These are phyloP conservation scores for Fusarium metavorans DNA, from an alignment of 2,329 filamentous ascomycete species.

Conservation along the genomic window DNA sequence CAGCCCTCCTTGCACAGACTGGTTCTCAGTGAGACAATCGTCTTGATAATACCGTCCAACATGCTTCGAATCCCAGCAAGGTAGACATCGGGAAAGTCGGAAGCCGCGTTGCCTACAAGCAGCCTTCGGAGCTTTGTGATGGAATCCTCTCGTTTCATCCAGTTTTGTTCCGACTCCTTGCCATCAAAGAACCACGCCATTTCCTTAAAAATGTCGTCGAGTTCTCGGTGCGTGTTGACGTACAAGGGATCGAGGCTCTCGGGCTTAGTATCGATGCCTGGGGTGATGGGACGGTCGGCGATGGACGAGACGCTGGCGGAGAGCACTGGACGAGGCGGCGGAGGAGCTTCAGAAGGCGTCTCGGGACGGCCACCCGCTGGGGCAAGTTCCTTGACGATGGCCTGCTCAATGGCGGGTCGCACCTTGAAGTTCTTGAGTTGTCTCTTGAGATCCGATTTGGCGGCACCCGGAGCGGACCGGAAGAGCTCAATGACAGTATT, in stretches of 20 bases:
- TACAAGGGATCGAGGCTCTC: constrained; percentile 84
- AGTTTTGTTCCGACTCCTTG: constrained; percentile 90
- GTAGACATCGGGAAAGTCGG: constrained; percentile 80
- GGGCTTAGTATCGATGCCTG: constrained; percentile 71
- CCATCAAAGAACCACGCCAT: constrained; percentile 89
- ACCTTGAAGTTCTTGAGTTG: constrained; percentile 88
- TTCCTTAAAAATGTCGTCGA: constrained; percentile 87
- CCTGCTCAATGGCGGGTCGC: constrained; percentile 84
- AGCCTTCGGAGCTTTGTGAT: constrained; percentile 81
- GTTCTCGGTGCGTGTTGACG: constrained; percentile 84
- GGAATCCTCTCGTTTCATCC: constrained; percentile 86
- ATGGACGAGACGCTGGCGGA: constrained; percentile 65
- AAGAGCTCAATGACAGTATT: constrained; percentile 88
- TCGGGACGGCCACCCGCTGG: constrained; percentile 61
- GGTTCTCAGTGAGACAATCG: constrained; percentile 84
- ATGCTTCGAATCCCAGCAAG: constrained; percentile 77
- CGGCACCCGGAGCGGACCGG: constrained; percentile 81
- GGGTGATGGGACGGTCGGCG: constrained; percentile 68
- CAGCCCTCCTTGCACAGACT: constrained; percentile 92
- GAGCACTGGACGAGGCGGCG: constrained; percentile 58
- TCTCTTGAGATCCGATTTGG: constrained; percentile 89
- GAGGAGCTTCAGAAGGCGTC: constrained; percentile 54
- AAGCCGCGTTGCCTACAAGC: constrained; percentile 84
- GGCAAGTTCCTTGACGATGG: constrained; percentile 81
- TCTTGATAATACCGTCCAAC: constrained; percentile 90